phyloP scores from a whole-genome alignment of 805 yeast genomes.

The Myxozyma udenii region DNA sequence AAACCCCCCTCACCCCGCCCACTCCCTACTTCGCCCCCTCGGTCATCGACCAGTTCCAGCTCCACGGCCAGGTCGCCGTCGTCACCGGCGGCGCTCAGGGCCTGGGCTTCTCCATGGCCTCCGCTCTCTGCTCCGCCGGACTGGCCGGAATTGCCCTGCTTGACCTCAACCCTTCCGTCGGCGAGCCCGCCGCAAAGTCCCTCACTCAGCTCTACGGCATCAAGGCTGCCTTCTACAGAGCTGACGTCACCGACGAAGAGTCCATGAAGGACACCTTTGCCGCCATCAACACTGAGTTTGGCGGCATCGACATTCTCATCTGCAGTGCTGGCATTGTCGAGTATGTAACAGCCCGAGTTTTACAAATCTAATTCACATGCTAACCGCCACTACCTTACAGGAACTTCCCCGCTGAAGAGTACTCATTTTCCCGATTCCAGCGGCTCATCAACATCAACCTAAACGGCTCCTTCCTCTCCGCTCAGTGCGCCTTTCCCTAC shows the following conservation, averaged over 20 bases:
- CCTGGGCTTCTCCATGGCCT: slow-evolving; percentile 56
- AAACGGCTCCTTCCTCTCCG: slow-evolving; percentile 61
- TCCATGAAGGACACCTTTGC: slow-evolving; percentile 42
- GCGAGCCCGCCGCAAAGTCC: slow-evolving; percentile 59
- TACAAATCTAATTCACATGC: background rate
- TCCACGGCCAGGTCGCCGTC: slow-evolving; percentile 54
- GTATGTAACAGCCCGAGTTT: slow-evolving; percentile 43
- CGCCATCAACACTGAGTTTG: slow-evolving; percentile 51
- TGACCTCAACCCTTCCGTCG: slow-evolving; percentile 57
- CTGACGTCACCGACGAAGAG: slow-evolving; percentile 54
- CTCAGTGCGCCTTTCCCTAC: slow-evolving; percentile 62
- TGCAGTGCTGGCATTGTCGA: slow-evolving; percentile 68
- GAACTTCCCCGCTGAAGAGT: slow-evolving; percentile 62
- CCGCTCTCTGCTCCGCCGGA: slow-evolving; percentile 55
- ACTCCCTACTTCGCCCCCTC: background rate
- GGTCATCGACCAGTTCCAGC: slow-evolving; percentile 7
- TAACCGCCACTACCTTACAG: slow-evolving; percentile 49
- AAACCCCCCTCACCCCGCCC: background rate
- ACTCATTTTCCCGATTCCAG: slow-evolving; percentile 67
- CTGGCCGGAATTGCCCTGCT: slow-evolving; percentile 52
- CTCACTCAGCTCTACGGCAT: slow-evolving; percentile 51
- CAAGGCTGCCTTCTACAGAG: slow-evolving; percentile 59
- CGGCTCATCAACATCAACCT: slow-evolving; percentile 61
- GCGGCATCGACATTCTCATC: slow-evolving; percentile 54
- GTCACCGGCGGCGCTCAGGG: slow-evolving; percentile 71